phyloP scores from a whole-genome alignment of 2,329 filamentous ascomycete species.

The Pestalotiopsis sp. region DNA sequence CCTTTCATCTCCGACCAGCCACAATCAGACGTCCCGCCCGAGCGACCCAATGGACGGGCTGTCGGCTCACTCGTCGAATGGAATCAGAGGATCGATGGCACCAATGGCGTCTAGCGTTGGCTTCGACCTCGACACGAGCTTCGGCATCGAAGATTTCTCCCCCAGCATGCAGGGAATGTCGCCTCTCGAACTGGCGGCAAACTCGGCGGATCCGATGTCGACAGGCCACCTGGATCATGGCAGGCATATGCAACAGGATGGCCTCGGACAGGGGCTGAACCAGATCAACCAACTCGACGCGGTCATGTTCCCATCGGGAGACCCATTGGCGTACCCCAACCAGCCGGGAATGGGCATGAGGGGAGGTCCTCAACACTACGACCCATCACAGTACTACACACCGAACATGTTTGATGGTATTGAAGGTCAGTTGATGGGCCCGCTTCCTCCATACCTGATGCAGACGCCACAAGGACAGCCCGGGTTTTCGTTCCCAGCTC shows the following conservation, averaged over 20 bases:
- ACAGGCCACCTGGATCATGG: constrained; percentile 1
- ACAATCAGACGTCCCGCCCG: constrained; percentile 18
- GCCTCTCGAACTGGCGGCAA: constrained; percentile 14
- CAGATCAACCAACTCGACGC: constrained; percentile 71
- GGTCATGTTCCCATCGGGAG: constrained; percentile 79
- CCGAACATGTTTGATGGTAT: constrained; percentile 63
- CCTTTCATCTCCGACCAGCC: constrained; percentile 28
- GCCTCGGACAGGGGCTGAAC: constrained; percentile 36
- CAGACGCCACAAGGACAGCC: constrained; percentile 46
- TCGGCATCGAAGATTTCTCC: constrained; percentile 20
- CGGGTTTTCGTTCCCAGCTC: constrained; percentile 43
- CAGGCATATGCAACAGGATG: constrained; percentile 18
- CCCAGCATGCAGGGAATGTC: constrained; percentile 14
- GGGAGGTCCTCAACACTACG: constrained; percentile 33
- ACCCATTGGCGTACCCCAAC: constrained; percentile 80
- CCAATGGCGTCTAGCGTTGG: neutral
- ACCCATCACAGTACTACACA: constrained; percentile 51
- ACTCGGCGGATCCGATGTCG: neutral
- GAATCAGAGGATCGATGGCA: neutral
- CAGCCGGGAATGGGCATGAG: constrained; percentile 69
- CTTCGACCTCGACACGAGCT: constrained; percentile 8
- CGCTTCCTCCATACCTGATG: constrained; percentile 72
- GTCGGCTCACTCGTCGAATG: constrained; percentile 7
- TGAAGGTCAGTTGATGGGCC: constrained; percentile 73
- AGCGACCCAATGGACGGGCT: neutral